Evolutionary conservation across 1,284 basidiomycete species (phyloP), one percentile per base, ranked within the genome.

Genomic region (Pascua sp.): DNA sequence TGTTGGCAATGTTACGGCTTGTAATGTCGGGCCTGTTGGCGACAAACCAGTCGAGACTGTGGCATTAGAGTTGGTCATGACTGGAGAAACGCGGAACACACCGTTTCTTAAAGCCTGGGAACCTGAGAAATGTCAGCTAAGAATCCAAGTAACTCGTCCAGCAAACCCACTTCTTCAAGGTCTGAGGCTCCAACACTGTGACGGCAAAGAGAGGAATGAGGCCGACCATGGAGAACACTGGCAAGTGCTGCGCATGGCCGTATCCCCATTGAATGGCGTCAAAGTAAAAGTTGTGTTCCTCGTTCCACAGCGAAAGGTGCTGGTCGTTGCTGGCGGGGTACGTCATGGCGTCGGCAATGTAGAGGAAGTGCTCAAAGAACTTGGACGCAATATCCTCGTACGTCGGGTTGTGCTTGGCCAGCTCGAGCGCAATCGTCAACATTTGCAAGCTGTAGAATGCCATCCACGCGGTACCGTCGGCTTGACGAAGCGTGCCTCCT

Each of bases 381-480:
- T 98, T 98, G 60, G 92, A 96, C n/a, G 95, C 95, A 63, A 98
- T 98, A 75, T 98, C 95, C 79, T 98, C 95, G 74, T 98, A 98
- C 2, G 92, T 91, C 4, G 88, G 82, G 73, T 98, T 98, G 78
- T 98, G 93, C 80, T 98, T 97, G 51, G 95, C 95, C 41, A 98
- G 81, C 77, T 98, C 95, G 49, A 98, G 84, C 0, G 95, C 93
- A 77, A 98, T 98, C 77, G 89, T 95, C 73, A 98, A 80, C 90
- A 89, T 91, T 57, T 55, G 53, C 11, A 98, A 79, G 67, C 87
- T 91, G 76, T 95, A 98, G 81, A 98, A 98, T 36, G 91, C 94
- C 95, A 98, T 98, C 95, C 95, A 98, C 0, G 93, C 91, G 7
- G 95, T 98, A 15, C 94, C 95, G 75, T 98, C 95, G 9, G 95